Percentiles rank a stretch among this genome's conserved stretches.
These are phyloP conservation scores for Conticribra guillardii DNA, from an alignment of 108 stramenopile species.

Conservation along the genomic window DNA sequence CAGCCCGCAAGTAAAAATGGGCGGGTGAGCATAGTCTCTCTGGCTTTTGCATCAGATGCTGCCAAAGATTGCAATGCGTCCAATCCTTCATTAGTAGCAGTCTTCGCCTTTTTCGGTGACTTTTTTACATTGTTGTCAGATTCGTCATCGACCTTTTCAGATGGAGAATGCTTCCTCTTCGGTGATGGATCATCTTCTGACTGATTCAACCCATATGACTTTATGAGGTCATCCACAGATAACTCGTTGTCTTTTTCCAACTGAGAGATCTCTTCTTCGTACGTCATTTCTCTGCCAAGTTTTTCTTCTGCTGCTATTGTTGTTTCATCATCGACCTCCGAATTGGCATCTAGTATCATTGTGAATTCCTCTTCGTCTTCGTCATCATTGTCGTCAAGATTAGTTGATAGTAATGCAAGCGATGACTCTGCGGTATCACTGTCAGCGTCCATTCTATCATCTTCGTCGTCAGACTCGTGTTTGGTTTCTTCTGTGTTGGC, in stretches of 20 bases:
- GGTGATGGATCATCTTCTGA: conserved; percentile 21
- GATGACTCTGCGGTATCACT: conserved; percentile 4
- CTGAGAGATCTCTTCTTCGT: conserved; percentile 67
- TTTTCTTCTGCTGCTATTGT: conserved; percentile 78
- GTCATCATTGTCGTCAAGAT: conserved; percentile 11
- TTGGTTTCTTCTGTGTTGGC: conserved; percentile 1
- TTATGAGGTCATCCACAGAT: conserved; percentile 74
- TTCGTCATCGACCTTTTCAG: conserved; percentile 1
- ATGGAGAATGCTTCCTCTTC: conserved; percentile 30
- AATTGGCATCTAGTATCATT: conserved; percentile 27
- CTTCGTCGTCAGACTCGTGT: conserved; percentile 16
- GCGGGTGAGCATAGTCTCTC: conserved; percentile 61
- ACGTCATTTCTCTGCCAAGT: conserved; percentile 70
- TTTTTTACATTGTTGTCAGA: conserved; percentile 11
- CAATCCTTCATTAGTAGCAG: conserved; percentile 30
- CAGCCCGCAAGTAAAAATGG: conserved; percentile 78
- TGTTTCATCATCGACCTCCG: conserved; percentile 72
- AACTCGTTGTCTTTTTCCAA: conserved; percentile 76
- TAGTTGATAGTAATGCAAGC: not conserved
- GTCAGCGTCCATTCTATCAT: conserved; percentile 12
- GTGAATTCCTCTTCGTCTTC: conserved; percentile 52
- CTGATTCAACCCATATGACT: conserved; percentile 53
- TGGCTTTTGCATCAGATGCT: conserved; percentile 61
- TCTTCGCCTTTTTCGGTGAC: conserved; percentile 26
- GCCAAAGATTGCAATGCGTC: conserved; percentile 49